Conservation (phyloP, 2,329 filamentous ascomycete genomes). For the Torrubiella hemipterigena region DNA sequence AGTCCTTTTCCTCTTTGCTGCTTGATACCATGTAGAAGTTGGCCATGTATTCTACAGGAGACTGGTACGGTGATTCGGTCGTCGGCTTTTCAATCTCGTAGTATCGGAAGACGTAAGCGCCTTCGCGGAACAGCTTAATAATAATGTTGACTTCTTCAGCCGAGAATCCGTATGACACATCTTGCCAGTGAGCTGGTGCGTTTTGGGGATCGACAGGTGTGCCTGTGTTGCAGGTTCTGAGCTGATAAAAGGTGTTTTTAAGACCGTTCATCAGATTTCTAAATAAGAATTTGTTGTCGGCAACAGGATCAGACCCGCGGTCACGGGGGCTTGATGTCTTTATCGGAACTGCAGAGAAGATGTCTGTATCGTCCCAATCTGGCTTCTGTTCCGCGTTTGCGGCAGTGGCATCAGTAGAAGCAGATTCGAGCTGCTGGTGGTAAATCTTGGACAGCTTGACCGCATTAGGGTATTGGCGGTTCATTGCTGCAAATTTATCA, state of each 20-base stretch:
- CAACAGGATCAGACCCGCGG: slow-evolving; percentile 76
- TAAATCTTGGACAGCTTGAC: slow-evolving; percentile 81
- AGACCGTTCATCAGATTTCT: slow-evolving; percentile 91
- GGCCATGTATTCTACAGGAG: slow-evolving; percentile 82
- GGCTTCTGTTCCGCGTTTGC: slow-evolving; percentile 70
- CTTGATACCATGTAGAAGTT: slow-evolving; percentile 93
- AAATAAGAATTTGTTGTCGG: slow-evolving; percentile 96
- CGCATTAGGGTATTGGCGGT: slow-evolving; percentile 86
- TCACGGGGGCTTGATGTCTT: slow-evolving; percentile 89
- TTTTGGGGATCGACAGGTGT: slow-evolving; percentile 62
- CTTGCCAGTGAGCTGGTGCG: slow-evolving; percentile 82
- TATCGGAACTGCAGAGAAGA: slow-evolving; percentile 92
- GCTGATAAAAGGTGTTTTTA: slow-evolving; percentile 92
- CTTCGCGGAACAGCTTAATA: slow-evolving; percentile 93
- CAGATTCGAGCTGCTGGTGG: slow-evolving; percentile 53
- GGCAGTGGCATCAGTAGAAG: slow-evolving; percentile 62
- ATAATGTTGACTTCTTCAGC: slow-evolving; percentile 95
- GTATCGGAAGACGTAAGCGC: slow-evolving; percentile 91
- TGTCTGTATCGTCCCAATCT: slow-evolving; percentile 97
- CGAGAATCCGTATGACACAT: slow-evolving; percentile 91
- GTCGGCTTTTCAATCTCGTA: slow-evolving; percentile 79
- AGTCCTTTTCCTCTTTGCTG: slow-evolving; percentile 91
- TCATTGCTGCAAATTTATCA: slow-evolving; percentile 98
- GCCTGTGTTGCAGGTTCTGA: slow-evolving; percentile 76
- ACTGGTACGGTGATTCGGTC: slow-evolving; percentile 61